Evolutionary conservation across 768 basidiomycete species (phyloP).

Genomic region (Boletus subparvulus): DNA sequence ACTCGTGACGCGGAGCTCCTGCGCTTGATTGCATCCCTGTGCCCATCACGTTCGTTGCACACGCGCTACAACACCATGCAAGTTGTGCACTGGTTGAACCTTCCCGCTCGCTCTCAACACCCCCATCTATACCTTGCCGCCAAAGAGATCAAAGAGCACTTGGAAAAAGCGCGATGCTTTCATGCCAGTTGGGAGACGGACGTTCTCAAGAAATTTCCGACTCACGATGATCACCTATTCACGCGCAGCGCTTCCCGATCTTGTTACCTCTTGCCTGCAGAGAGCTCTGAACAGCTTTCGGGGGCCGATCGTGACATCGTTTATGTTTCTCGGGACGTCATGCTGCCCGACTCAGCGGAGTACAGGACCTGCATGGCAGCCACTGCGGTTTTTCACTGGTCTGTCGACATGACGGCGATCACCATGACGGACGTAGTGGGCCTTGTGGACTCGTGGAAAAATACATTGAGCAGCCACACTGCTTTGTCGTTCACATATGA

Average conservation of each 20-base stretch:
- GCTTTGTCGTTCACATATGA: conserved; percentile 16
- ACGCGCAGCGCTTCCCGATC: conserved; percentile 12
- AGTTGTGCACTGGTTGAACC: conserved; percentile 31
- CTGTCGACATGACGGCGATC: not conserved
- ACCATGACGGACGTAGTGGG: not conserved
- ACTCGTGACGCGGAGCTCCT: conserved; percentile 32
- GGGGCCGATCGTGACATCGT: not conserved
- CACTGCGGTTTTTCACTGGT: not conserved
- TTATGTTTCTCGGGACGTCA: conserved; percentile 12
- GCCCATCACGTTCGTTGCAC: conserved; percentile 16
- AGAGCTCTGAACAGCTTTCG: not conserved
- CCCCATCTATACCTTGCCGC: conserved; percentile 22
- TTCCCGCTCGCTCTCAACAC: conserved; percentile 29
- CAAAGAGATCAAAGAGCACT: conserved; percentile 28
- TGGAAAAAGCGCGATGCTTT: conserved; percentile 10
- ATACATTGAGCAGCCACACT: not conserved
- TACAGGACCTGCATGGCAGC: conserved; percentile 6
- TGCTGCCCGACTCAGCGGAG: not conserved
- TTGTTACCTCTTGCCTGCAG: conserved; percentile 7
- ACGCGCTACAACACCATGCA: conserved; percentile 41
- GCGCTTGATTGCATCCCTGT: conserved; percentile 31
- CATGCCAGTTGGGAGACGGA: not conserved
- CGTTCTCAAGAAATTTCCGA: not conserved
- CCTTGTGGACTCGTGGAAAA: conserved; percentile 1
- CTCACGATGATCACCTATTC: conserved; percentile 4